Evolutionary conservation across 495 filamentous ascomycete genomes (phyloP).

Genomic region (Xylaria sp.): DNA sequence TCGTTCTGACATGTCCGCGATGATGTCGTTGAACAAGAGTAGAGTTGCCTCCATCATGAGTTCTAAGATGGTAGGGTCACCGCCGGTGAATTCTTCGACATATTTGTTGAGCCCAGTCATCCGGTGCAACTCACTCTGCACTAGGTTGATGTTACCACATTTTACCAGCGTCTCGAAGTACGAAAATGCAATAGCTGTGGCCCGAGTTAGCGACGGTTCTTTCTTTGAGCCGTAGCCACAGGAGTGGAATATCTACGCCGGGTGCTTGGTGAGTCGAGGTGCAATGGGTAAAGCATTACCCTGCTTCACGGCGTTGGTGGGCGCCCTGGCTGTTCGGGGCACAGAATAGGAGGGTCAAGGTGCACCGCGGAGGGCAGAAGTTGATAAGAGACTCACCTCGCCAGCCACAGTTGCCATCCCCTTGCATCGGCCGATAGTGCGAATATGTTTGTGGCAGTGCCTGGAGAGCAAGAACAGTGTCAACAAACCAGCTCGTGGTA

Average conservation of each 20-base stretch:
- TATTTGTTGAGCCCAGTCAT: conserved; percentile 74
- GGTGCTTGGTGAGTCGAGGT: not conserved
- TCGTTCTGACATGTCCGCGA: conserved; percentile 59
- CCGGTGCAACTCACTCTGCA: conserved; percentile 72
- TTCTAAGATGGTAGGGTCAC: conserved; percentile 72
- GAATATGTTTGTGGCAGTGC: conserved; percentile 83
- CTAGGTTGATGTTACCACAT: conserved; percentile 65
- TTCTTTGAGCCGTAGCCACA: not conserved
- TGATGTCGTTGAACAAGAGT: conserved; percentile 66
- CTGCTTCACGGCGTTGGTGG: not conserved
- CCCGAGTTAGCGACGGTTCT: not conserved
- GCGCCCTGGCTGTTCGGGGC: not conserved
- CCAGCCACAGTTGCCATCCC: conserved; percentile 98
- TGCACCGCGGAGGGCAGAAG: conserved; percentile 17
- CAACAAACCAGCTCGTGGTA: not conserved
- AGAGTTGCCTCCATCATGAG: conserved; percentile 82
- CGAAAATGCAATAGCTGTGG: conserved; percentile 83
- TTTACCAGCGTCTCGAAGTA: conserved; percentile 88
- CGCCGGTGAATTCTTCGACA: conserved; percentile 70
- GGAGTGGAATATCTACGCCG: not conserved
- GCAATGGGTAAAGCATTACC: not conserved
- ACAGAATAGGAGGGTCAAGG: not conserved
- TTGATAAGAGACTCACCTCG: conserved; percentile 69
- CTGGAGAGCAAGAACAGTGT: conserved; percentile 49
- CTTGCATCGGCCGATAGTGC: conserved; percentile 83